Evolutionary conservation across 306 rosid species (phyloP).

Genomic region (Malus sylvestris): DNA sequence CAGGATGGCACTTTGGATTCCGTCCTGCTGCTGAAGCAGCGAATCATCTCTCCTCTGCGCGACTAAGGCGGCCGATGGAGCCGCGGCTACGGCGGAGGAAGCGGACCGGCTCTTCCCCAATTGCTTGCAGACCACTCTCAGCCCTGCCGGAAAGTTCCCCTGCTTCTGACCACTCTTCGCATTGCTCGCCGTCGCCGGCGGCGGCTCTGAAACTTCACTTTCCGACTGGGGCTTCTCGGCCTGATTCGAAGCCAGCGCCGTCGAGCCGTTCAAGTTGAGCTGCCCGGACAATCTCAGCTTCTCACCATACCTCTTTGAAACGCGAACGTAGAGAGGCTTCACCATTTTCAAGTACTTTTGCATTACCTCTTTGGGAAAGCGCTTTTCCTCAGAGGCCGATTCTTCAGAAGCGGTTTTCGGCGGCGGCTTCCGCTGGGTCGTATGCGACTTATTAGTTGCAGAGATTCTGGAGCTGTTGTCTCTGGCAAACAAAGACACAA

Average conservation of each 20-base stretch:
- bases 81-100: slow-evolving; percentile 73
- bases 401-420: slow-evolving; percentile 32
- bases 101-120: slow-evolving; percentile 96
- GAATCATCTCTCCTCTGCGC: slow-evolving; percentile 79
- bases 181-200: slow-evolving; percentile 4
- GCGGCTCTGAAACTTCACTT: slow-evolving; percentile 18
- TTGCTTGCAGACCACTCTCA: slow-evolving; percentile 79
- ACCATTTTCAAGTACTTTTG: slow-evolving; percentile 79
- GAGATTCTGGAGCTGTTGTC: slow-evolving; percentile 59
- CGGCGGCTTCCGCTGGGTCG: slow-evolving; percentile 21
- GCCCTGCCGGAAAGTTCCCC: slow-evolving; percentile 61
- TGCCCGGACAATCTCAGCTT: slow-evolving; percentile 50
- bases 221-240: slow-evolving; percentile 25
- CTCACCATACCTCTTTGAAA: slow-evolving; percentile 68
- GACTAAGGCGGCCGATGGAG: slow-evolving; percentile 34
- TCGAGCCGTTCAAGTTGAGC: slow-evolving; percentile 22
- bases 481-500: slow-evolving; percentile 70
- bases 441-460: slow-evolving; percentile 20
- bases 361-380: slow-evolving; percentile 75
- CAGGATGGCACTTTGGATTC: slow-evolving; percentile 90
- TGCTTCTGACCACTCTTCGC: slow-evolving; percentile 29
- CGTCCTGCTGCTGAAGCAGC: slow-evolving; percentile 87
- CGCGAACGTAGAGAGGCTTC: slow-evolving; percentile 79
- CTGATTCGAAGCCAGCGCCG: neutral
- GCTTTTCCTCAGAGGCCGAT: slow-evolving; percentile 49